phyloP scores from a whole-genome alignment of 1,284 basidiomycete species.

The Schizophyllum commune region DNA sequence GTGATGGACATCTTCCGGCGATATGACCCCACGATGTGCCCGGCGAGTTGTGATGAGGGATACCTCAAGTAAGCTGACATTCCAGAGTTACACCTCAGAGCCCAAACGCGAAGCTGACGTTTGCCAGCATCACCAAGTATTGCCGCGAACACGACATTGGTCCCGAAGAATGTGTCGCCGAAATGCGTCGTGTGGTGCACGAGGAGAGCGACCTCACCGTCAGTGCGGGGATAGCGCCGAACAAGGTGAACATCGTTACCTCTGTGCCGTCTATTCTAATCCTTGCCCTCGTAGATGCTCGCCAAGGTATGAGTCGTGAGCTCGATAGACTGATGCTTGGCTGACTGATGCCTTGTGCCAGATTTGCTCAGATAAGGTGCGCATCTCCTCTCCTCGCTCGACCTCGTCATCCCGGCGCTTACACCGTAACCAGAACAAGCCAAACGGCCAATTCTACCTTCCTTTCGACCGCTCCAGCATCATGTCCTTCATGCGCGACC shows the following conservation, averaged over 20 bases:
- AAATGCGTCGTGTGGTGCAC: conserved; percentile 68
- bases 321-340: no score
- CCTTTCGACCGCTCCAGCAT: conserved; percentile 61
- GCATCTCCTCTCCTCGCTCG: conserved; percentile 1
- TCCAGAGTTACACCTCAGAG: neutral
- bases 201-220: conserved; percentile 81
- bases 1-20: conserved; percentile 64
- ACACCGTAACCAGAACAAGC: conserved; percentile 65
- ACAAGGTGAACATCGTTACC: conserved; percentile 50
- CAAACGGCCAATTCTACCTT: conserved; percentile 84
- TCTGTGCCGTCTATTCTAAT: conserved; percentile 16
- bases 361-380: conserved; percentile 88
- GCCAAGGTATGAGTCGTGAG: conserved; percentile 53
- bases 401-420: neutral
- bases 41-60: conserved; percentile 84
- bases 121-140: conserved; percentile 65
- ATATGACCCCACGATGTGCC: conserved; percentile 77
- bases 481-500: conserved; percentile 63
- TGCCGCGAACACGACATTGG: conserved; percentile 59
- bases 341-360: conserved; percentile 21
- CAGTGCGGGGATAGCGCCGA: conserved; percentile 90
- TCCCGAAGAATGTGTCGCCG: conserved; percentile 68
- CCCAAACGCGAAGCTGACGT: conserved; percentile 1
- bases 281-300: no score
- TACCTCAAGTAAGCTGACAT: conserved; percentile 67